phyloP scores from a whole-genome alignment of 1,284 basidiomycete genomes.

The Melampsora abietis-canadensis region DNA sequence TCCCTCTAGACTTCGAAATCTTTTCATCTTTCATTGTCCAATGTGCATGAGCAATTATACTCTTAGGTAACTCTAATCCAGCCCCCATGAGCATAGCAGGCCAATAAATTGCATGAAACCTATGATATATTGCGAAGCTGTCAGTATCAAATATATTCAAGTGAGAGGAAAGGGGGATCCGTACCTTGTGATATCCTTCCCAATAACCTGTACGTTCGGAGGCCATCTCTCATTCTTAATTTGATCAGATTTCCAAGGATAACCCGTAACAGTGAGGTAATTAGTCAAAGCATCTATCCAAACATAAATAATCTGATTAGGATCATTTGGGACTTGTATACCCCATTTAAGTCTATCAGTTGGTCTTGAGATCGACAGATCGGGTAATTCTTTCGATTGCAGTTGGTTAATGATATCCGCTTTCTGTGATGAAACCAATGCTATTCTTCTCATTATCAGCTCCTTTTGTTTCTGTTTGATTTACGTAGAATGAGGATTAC shows the following conservation, averaged over 20 bases:
- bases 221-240: conserved; percentile 48
- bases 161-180: not conserved
- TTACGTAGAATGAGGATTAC: not conserved
- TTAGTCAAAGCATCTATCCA: conserved; percentile 54
- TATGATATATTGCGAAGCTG: not conserved
- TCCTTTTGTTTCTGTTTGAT: not conserved
- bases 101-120: conserved; percentile 54
- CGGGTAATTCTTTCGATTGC: conserved; percentile 48
- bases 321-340: conserved; percentile 51
- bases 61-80: conserved; percentile 49
- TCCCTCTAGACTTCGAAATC: conserved; percentile 53
- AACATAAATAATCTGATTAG: conserved; percentile 52
- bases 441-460: not conserved
- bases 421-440: conserved; percentile 44
- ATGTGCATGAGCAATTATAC: conserved; percentile 52
- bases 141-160: conserved; percentile 1
- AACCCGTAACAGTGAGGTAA: conserved; percentile 53
- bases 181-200: conserved; percentile 53
- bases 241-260: conserved; percentile 46
- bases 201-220: conserved; percentile 52
- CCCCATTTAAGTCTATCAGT: conserved; percentile 51
- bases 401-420: conserved; percentile 49
- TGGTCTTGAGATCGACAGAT: conserved; percentile 52
- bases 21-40: conserved; percentile 53
- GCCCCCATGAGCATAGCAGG: conserved; percentile 53